Evolutionary conservation across 352 stramenopile genomes (phyloP).

Genomic region (Elongisporangium prolatum): DNA sequence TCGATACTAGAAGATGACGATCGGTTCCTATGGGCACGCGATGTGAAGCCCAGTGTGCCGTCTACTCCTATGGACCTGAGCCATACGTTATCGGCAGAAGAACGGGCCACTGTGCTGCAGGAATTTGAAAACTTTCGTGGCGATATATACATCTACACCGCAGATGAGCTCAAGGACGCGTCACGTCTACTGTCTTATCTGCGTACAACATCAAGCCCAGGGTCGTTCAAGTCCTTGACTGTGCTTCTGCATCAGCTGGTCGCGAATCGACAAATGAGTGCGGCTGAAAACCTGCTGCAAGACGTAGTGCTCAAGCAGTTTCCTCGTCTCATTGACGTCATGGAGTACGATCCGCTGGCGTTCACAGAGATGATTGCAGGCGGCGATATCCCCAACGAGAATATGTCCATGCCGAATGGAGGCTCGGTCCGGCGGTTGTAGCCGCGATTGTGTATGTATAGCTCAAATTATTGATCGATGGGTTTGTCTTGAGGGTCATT

Average conservation of each 20-base stretch:
- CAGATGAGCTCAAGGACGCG: constrained; percentile 63
- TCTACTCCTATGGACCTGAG: constrained; percentile 21
- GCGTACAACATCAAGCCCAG: constrained; percentile 14
- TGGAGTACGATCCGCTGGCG: constrained; percentile 72
- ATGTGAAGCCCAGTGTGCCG: constrained; percentile 3
- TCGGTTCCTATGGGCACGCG: constrained; percentile 6
- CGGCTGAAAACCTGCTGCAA: constrained; percentile 58
- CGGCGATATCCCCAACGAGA: constrained; percentile 22
- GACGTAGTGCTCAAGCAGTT: constrained; percentile 64
- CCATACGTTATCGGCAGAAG: constrained; percentile 41
- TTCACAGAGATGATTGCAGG: constrained; percentile 68
- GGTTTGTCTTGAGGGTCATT: not conserved
- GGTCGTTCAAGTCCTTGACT: constrained; percentile 10
- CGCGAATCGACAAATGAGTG: constrained; percentile 22
- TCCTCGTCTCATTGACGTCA: constrained; percentile 63
- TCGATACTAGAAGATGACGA: not conserved
- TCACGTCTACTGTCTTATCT: constrained; percentile 51
- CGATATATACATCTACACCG: constrained; percentile 74
- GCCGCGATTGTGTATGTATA: not conserved
- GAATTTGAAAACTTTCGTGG: constrained; percentile 59
- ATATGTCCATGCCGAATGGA: not conserved
- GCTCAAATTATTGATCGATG: not conserved
- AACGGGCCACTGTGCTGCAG: constrained; percentile 55
- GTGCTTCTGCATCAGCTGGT: constrained; percentile 28
- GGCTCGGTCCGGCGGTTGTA: not conserved